Evolutionary conservation across 306 rosid genomes (phyloP), one percentile per base, ranked within the genome.

Genomic region (Inga oerstediana): DNA sequence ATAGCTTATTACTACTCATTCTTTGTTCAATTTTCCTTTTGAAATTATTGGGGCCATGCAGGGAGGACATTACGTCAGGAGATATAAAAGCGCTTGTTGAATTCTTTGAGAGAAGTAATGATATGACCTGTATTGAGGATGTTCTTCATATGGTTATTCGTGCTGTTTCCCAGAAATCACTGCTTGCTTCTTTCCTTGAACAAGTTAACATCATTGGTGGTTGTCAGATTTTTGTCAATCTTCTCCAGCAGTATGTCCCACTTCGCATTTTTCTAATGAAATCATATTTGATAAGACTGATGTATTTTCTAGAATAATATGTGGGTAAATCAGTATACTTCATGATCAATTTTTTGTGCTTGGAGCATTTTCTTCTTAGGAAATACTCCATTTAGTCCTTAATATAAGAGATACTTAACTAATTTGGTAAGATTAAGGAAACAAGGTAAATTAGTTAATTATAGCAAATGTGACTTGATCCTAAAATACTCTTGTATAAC

Each of bases 141-240:
- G 97, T 96, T 88, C 84, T 96, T 56, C 99, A 96, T 86, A 88
- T 96, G 99, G 88, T 96, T 84, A 92, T 96, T 82, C 93, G 99
- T 41, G 97, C 97, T 59, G 90, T 96, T 80, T 87, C 98, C 84
- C 97, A 91, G 85, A 93, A 89, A 82, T 85, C 93, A 69, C 81
- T 93, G 83, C 92, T 96, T 78, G 91, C 94, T 78, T 88, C 94
- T 84, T 95, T 95, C 85, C 93, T 92, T 86, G 99, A 95, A 76
- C 98, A 93, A 87, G 97, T 92, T 81, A 85, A 91, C 88, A 74
- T 79, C 43, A 72, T 92, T 24, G 88, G 95, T 84, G 99, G 98
- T 78, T 92, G 97, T 84, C 97, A 89, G 75, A 82, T 96, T 84
- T 96, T 96, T 90, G 93, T 90, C 89, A 96, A 96, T 90, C 98